Evolutionary conservation across 306 rosid species (phyloP), one percentile per base, ranked within the genome.

Genomic region (Abrus pulchellus): DNA sequence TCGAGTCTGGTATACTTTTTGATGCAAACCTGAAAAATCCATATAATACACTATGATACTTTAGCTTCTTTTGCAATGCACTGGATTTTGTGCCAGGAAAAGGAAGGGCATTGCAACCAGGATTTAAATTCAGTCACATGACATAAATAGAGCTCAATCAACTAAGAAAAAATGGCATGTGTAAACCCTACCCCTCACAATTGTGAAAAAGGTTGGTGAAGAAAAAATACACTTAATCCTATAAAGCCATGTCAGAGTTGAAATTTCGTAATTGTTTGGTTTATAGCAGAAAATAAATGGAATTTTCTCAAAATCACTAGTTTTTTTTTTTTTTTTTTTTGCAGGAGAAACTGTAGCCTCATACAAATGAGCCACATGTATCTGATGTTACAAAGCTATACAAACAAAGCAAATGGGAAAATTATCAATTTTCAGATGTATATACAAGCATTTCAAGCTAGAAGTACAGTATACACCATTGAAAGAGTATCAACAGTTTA

Each of bases 11-110:
- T 87, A 75, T 60, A 76, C 71, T 55, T 83, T 85, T 49, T 66
- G 76, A 78, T 74, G 79, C 81, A 85, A 79, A 68, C 87, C 90
- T 86, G 84, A 82, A 20, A 83, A 83, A 71, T 53, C 65, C 83
- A 80, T 38, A 70, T 14, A 77, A 71, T 43, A 13, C 3, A 27
- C 7, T 14, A 53, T 75, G 50, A 75, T 36, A 78, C 33, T 57
- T 66, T 45, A 60, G 45, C 75, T 60, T 68, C 66, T 78, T 74
- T 62, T 34, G 52, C 40, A 77, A 6, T 33, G 6, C 56, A 34
- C 59, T 56, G n/a, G 44, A 73, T 72, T 61, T 75, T 29, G 76
- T 27, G 34, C 57, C 6, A n/a, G 9, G 49, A 28, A 57, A 82
- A 75, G 38, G 7, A 82, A 75, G 49, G 36, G 48, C 41, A 29